These are phyloP conservation scores for Fagus sylvatica DNA, from an alignment of 306 rosid species.

Conservation along the genomic window DNA sequence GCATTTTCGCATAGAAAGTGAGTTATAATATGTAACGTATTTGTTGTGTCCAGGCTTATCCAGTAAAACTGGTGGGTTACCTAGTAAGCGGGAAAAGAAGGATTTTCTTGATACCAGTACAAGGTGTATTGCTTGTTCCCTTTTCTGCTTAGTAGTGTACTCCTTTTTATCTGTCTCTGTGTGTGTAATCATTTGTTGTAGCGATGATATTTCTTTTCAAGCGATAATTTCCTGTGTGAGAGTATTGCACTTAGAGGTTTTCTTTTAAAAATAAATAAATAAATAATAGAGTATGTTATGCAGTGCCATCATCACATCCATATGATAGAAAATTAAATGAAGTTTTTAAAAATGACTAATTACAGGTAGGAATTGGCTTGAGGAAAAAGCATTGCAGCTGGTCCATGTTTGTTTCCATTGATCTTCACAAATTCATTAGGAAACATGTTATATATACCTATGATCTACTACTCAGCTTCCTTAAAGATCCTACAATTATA, in stretches of 20 bases:
- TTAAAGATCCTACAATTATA: conserved; percentile 3
- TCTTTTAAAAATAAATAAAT: too few species aligned
- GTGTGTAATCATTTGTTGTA: background rate
- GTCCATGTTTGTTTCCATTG: conserved; percentile 1
- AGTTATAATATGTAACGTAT: conserved; percentile 21
- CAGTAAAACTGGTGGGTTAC: conserved; percentile 47
- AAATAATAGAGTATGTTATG: background rate
- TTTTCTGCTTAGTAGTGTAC: conserved; percentile 9
- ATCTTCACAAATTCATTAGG: background rate
- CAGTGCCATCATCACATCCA: conserved; percentile 8
- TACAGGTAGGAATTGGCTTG: background rate
- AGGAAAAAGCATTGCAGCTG: background rate
- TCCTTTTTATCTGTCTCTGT: background rate
- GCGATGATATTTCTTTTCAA: background rate
- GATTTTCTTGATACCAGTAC: conserved; percentile 50
- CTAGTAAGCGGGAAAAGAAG: conserved; percentile 50
- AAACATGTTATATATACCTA: background rate
- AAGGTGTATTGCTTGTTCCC: conserved; percentile 44
- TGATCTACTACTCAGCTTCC: conserved; percentile 8
- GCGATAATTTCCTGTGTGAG: conserved; percentile 8
- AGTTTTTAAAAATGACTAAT: background rate
- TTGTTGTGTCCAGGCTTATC: conserved; percentile 61
- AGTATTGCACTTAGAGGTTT: too few species aligned
- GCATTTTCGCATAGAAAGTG: background rate
- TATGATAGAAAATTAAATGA: conserved; percentile 8